These are phyloP conservation scores for Schizonepeta tenuifolia DNA, from an alignment of 257 asterid genomes.

Conservation along the genomic window DNA sequence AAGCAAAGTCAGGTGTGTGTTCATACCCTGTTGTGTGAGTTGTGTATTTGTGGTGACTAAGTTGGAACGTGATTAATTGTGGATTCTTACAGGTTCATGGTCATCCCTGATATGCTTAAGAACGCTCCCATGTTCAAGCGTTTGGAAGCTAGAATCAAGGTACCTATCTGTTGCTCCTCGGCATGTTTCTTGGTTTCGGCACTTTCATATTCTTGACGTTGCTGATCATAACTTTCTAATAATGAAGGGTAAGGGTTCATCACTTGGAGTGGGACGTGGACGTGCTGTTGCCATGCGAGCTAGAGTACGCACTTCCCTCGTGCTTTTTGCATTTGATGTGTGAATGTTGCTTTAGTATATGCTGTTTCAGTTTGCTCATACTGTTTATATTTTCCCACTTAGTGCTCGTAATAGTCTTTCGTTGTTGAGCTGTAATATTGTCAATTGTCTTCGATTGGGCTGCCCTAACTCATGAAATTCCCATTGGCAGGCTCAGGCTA, in stretches of 20 bases:
- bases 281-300: conserved; percentile 99
- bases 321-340: conserved; percentile 12
- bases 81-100: conserved; percentile 79
- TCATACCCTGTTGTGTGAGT: neutral
- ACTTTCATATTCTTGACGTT: neutral
- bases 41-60: conserved; percentile 24
- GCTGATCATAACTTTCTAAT: conserved; percentile 21
- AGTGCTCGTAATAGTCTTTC: neutral
- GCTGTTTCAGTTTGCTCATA: neutral
- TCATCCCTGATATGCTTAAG: conserved; percentile 97
- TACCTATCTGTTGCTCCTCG: conserved; percentile 36
- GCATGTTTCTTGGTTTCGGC: conserved; percentile 37
- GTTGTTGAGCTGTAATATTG: neutral
- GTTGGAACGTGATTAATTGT: conserved; percentile 14
- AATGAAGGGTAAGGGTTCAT: conserved; percentile 89
- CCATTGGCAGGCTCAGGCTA: conserved; percentile 78
- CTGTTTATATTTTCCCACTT: neutral
- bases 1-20: conserved; percentile 86
- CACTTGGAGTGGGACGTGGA: conserved; percentile 97
- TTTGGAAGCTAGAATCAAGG: conserved; percentile 96
- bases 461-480: conserved; percentile 28
- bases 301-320: conserved; percentile 54
- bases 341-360: neutral
- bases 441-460: neutral
- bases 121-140: conserved; percentile 99